phyloP scores from a whole-genome alignment of 2,329 filamentous ascomycete species.

The Aaosphaeria arxii region DNA sequence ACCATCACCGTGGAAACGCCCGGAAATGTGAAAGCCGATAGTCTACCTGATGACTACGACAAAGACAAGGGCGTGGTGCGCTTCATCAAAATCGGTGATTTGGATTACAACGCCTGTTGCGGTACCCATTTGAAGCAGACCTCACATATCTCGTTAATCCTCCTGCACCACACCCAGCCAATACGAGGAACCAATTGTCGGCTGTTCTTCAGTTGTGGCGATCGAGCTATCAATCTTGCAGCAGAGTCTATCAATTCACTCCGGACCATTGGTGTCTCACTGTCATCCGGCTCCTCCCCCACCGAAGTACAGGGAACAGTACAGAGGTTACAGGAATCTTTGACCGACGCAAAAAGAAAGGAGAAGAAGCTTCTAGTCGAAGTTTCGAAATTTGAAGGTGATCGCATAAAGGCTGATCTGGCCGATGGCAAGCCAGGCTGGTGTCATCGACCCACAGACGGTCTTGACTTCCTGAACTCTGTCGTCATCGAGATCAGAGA shows the following conservation, averaged over 20 bases:
- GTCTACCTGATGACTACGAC: constrained; percentile 29
- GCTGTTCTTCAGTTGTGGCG: constrained; percentile 27
- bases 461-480: constrained; percentile 28
- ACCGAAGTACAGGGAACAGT: constrained; percentile 21
- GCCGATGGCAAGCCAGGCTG: constrained; percentile 13
- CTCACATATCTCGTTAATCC: constrained; percentile 25
- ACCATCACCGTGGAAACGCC: constrained; percentile 31
- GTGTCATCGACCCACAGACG: constrained; percentile 24
- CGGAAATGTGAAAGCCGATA: constrained; percentile 14
- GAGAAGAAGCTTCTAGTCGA: constrained; percentile 27
- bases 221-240: constrained; percentile 27
- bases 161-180: constrained; percentile 29
- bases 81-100: constrained; percentile 30
- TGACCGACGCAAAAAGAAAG: constrained; percentile 20
- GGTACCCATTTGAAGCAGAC: constrained; percentile 33
- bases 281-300: constrained; percentile 20
- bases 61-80: constrained; percentile 28
- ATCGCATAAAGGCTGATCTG: constrained; percentile 17
- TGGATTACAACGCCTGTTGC: constrained; percentile 34
- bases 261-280: constrained; percentile 21
- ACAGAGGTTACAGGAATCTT: constrained; percentile 18
- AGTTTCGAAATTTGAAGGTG: constrained; percentile 24
- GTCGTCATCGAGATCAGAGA: constrained; percentile 26
- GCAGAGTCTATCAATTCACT: constrained; percentile 23
- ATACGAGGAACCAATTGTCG: constrained; percentile 29